Conservation (phyloP, 768 basidiomycete species). For the Mycena capillaripes region DNA sequence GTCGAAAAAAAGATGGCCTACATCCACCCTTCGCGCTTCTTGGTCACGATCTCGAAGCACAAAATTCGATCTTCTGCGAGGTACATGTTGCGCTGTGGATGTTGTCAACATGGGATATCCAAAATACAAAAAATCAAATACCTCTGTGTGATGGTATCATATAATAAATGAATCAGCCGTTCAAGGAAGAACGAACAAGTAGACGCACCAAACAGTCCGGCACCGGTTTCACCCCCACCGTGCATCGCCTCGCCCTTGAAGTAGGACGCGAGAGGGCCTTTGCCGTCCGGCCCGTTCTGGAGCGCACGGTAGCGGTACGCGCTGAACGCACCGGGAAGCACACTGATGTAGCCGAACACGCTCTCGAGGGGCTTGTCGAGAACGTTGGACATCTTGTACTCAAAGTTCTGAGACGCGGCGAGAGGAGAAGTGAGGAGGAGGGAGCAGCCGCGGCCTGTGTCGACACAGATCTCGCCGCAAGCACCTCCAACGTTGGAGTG, state of each 20-base stretch:
- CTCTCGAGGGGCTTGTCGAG: conserved; percentile 97
- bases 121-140: neutral
- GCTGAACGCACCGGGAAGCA: conserved; percentile 93
- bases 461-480: conserved; percentile 95
- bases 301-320: conserved; percentile 93
- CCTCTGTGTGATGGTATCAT: neutral
- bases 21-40: conserved; percentile 88
- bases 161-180: neutral
- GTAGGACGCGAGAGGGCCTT: conserved; percentile 91
- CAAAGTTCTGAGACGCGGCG: conserved; percentile 96
- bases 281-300: conserved; percentile 88
- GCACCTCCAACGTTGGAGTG: conserved; percentile 92
- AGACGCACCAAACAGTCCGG: conserved; percentile 76
- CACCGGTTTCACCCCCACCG: conserved; percentile 66
- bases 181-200: conserved; percentile 22
- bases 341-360: conserved; percentile 89
- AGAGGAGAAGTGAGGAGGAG: conserved; percentile 81
- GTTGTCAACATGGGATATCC: neutral
- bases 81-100: conserved; percentile 87
- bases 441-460: conserved; percentile 80
- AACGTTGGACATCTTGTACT: conserved; percentile 98
- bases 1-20: conserved; percentile 53
- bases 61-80: conserved; percentile 92
- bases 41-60: conserved; percentile 95
- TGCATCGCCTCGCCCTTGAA: conserved; percentile 95